Conservation (phyloP, 2,329 filamentous ascomycete genomes). For the Teratosphaeria gauchensis region DNA sequence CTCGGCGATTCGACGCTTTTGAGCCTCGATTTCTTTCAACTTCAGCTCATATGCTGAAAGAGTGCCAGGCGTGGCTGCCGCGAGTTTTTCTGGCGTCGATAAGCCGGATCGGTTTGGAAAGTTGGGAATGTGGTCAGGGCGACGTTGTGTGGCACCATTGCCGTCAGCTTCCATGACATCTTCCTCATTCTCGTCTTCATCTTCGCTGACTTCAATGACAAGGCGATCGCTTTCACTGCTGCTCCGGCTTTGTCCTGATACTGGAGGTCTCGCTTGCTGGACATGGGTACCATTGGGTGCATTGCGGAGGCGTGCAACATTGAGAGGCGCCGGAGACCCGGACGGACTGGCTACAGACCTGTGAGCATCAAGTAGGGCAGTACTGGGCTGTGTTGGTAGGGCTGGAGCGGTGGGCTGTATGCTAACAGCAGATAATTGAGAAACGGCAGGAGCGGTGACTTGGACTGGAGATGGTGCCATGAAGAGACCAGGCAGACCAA, state of each 20-base stretch:
- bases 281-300: neutral
- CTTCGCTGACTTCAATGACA: slow-evolving; percentile 79
- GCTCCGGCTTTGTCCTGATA: slow-evolving; percentile 43
- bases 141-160: neutral
- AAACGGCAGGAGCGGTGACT: neutral
- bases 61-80: neutral
- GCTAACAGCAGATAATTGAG: neutral
- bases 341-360: neutral
- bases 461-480: slow-evolving; percentile 10
- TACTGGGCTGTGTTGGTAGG: neutral
- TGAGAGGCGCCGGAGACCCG: slow-evolving; percentile 1
- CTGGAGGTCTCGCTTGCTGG: slow-evolving; percentile 27
- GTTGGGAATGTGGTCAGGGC: neutral
- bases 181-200: slow-evolving; percentile 37
- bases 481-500: slow-evolving; percentile 14
- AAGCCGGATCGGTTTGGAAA: neutral
- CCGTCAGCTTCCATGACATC: neutral
- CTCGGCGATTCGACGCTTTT: slow-evolving; percentile 21
- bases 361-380: neutral
- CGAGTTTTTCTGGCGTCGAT: neutral
- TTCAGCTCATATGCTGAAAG: neutral
- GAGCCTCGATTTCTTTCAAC: slow-evolving; percentile 1
- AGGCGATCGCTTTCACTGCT: slow-evolving; percentile 49
- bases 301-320: neutral
- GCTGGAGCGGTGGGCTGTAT: neutral